phyloP scores from a whole-genome alignment of 2,329 filamentous ascomycete genomes.

The Aspergillus novofumigatus region DNA sequence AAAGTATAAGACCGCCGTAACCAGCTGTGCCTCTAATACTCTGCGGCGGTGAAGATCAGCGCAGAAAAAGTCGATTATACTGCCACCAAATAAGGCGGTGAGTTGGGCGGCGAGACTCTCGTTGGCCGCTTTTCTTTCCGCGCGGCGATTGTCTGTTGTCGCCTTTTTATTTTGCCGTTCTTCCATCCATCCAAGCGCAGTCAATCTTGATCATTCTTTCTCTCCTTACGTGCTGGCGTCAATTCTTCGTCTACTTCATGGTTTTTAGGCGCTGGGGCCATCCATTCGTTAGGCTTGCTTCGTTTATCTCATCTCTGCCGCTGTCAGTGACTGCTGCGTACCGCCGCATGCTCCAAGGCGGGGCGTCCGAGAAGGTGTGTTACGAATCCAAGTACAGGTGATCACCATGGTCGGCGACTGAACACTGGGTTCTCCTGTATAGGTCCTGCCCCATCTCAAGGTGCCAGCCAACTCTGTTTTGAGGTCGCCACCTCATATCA shows the following conservation, averaged over 20 bases:
- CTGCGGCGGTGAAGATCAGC: constrained; percentile 1
- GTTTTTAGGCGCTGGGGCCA: constrained; percentile 1
- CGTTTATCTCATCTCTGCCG: constrained; percentile 1
- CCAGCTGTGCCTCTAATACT: not conserved
- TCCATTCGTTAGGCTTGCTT: not conserved
- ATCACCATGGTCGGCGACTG: not conserved
- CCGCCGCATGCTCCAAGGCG: constrained; percentile 13
- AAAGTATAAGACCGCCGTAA: not conserved
- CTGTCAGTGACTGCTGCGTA: not conserved
- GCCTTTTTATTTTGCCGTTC: constrained; percentile 3
- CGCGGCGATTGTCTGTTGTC: not conserved
- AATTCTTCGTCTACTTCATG: not conserved
- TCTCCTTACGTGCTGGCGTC: not conserved
- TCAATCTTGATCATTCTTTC: not conserved
- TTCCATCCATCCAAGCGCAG: not conserved
- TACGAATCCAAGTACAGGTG: not conserved
- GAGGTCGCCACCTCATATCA: not conserved
- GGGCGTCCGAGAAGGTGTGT: constrained; percentile 14
- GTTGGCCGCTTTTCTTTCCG: not conserved
- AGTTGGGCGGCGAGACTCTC: not conserved
- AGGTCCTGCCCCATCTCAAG: not conserved
- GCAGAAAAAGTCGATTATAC: constrained; percentile 23
- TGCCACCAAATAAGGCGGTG: constrained; percentile 24
- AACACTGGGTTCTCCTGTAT: not conserved
- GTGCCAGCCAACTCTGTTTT: not conserved